phyloP scores from a whole-genome alignment of 257 asterid genomes.

The Solanum pimpinellifolium region DNA sequence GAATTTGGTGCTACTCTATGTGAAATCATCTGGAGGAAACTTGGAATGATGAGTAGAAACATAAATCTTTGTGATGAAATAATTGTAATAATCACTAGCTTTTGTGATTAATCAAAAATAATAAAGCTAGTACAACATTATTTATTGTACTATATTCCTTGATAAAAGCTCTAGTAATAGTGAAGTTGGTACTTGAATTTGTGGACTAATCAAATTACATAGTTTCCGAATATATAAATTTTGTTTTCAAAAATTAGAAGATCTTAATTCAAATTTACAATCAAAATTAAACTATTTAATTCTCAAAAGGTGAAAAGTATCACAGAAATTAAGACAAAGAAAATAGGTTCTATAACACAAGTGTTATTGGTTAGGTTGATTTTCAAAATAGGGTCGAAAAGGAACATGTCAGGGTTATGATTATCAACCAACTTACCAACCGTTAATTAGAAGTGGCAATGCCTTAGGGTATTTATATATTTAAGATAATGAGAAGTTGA shows the following conservation, averaged over 20 bases:
- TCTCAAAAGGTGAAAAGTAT: no score
- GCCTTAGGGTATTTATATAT: not conserved
- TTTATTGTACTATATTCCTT: not conserved
- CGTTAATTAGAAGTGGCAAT: not conserved
- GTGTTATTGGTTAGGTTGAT: no score
- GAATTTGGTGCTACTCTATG: slow-evolving; percentile 19
- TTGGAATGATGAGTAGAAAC: not conserved
- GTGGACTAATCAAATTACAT: not conserved
- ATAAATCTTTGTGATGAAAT: not conserved
- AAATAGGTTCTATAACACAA: no score
- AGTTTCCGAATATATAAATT: no score
- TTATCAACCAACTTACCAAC: not conserved
- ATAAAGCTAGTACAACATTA: not conserved
- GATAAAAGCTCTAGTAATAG: not conserved
- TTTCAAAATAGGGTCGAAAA: no score
- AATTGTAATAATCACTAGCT: not conserved
- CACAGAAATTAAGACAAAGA: no score
- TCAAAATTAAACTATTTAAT: no score
- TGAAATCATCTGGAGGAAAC: not conserved
- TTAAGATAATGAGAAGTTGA: not conserved
- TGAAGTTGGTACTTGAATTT: not conserved
- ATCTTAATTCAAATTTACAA: no score
- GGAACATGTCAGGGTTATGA: no score
- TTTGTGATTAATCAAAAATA: not conserved
- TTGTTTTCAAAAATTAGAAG: no score